phyloP scores from a whole-genome alignment of 2,329 filamentous ascomycete genomes.

The Penicillium concentricum region DNA sequence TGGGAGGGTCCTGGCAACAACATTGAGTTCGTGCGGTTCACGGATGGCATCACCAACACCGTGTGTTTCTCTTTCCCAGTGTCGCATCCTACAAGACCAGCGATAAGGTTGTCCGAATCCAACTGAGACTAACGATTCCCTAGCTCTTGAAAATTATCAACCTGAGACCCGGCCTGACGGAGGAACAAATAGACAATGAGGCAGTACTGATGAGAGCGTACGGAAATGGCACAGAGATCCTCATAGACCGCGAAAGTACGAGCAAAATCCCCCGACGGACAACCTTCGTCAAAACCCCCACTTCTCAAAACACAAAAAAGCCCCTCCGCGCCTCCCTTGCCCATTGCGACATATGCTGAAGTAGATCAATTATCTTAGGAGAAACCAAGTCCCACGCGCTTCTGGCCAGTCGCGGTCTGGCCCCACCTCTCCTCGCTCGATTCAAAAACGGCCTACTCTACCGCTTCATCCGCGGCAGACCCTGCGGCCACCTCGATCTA shows the following conservation, averaged over 20 bases:
- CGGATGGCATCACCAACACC: slow-evolving; percentile 97
- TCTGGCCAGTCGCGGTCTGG: slow-evolving; percentile 77
- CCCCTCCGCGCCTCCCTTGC: slow-evolving; percentile 18
- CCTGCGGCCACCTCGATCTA: slow-evolving; percentile 78
- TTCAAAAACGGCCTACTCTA: slow-evolving; percentile 98
- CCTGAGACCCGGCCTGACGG: slow-evolving; percentile 62
- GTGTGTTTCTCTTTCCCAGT: slow-evolving; percentile 44
- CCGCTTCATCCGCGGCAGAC: slow-evolving; percentile 78
- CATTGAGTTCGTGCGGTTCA: slow-evolving; percentile 86
- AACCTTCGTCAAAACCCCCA: background rate
- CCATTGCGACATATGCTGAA: slow-evolving; percentile 38
- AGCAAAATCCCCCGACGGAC: slow-evolving; percentile 24
- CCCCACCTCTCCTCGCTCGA: slow-evolving; percentile 81
- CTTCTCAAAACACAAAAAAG: background rate
- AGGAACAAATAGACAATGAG: slow-evolving; percentile 76
- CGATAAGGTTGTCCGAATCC: background rate
- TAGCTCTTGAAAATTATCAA: slow-evolving; percentile 54
- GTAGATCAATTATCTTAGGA: slow-evolving; percentile 44
- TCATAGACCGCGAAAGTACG: slow-evolving; percentile 92
- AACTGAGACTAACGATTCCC: slow-evolving; percentile 7
- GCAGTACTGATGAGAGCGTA: slow-evolving; percentile 90
- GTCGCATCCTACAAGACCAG: background rate
- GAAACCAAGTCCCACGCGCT: slow-evolving; percentile 74
- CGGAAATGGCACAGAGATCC: slow-evolving; percentile 86
- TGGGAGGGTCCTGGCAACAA: slow-evolving; percentile 74